Conservation (phyloP, 208 protist species). For the Trypanosoma avium region DNA sequence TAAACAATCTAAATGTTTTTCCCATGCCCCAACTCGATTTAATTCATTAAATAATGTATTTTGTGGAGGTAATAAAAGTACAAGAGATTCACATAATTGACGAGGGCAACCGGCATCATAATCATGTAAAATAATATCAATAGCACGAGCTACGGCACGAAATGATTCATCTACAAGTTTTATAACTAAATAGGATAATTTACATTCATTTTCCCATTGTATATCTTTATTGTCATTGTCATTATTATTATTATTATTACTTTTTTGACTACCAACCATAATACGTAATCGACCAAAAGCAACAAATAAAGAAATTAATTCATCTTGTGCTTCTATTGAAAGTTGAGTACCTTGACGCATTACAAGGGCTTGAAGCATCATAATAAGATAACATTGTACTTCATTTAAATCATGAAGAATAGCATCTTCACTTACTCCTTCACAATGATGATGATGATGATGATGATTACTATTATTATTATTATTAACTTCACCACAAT, state of each 20-base stretch:
- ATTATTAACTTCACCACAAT: not conserved
- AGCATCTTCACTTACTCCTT: not conserved
- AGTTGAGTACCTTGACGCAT: constrained; percentile 22
- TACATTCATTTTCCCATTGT: not conserved
- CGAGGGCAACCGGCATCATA: constrained; percentile 34
- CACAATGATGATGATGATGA: not conserved
- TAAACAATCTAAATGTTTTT: constrained; percentile 20
- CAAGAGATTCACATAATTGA: constrained; percentile 36
- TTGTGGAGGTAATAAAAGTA: constrained; percentile 20
- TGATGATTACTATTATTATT: not conserved
- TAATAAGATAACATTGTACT: constrained; percentile 27
- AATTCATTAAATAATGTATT: constrained; percentile 18
- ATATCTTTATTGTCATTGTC: not conserved
- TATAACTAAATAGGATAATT: not conserved
- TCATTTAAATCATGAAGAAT: constrained; percentile 26
- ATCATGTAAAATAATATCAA: constrained; percentile 58
- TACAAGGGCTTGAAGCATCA: constrained; percentile 23
- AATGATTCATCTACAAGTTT: constrained; percentile 30
- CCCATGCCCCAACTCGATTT: constrained; percentile 22
- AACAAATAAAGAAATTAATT: constrained; percentile 37
- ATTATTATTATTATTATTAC: too few species aligned
- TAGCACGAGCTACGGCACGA: constrained; percentile 26
- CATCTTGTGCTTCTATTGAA: constrained; percentile 37
- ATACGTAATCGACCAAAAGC: constrained; percentile 28
- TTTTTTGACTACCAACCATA: constrained; percentile 21